Conservation (phyloP, 1,139 yeast species). For the Meyerozyma smithsonii region DNA sequence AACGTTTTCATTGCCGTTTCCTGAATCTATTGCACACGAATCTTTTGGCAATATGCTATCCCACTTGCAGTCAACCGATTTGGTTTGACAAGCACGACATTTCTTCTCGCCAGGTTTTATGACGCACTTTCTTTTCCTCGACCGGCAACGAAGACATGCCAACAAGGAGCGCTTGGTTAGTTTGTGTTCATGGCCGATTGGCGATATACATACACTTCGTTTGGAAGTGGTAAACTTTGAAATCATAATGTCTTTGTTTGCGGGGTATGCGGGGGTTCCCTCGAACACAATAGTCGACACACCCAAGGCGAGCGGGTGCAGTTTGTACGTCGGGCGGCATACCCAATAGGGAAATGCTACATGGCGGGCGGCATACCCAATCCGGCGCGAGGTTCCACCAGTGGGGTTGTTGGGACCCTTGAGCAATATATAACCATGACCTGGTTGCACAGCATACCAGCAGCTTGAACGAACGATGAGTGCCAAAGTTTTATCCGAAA, state of each 20-base stretch:
- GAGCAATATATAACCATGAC: not conserved
- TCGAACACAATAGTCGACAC: too few species aligned
- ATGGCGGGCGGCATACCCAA: constrained; percentile 7
- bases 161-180: constrained; percentile 9
- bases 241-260: too few species aligned
- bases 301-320: too few species aligned
- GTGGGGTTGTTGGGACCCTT: not conserved
- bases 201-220: constrained; percentile 5
- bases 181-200: not conserved
- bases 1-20: constrained; percentile 6
- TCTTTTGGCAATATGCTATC: not conserved
- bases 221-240: constrained; percentile 5
- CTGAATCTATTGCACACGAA: constrained; percentile 1
- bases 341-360: not conserved
- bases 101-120: constrained; percentile 5
- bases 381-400: constrained; percentile 4
- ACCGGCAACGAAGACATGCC: constrained; percentile 17
- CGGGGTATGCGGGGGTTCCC: too few species aligned
- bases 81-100: constrained; percentile 12
- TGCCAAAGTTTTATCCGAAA: not conserved
- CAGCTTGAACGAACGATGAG: too few species aligned
- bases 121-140: constrained; percentile 14
- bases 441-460: not conserved
- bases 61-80: constrained; percentile 9
- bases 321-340: not conserved